These are phyloP conservation scores for Glycine soja DNA, from an alignment of 306 rosid species.

Conservation along the genomic window DNA sequence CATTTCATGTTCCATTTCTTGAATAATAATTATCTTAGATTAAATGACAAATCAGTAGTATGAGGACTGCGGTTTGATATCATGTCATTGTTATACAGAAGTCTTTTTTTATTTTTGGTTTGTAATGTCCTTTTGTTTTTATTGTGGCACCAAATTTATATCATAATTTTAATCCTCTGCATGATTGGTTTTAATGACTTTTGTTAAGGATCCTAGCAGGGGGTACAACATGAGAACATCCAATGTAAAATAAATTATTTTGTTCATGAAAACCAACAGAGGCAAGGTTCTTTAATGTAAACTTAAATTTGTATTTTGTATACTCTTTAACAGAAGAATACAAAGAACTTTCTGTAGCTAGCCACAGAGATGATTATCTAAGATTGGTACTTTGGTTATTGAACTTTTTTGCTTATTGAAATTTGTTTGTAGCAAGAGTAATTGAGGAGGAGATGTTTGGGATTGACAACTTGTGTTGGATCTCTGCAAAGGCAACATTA, in stretches of 20 bases:
- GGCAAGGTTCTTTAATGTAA: slow-evolving; percentile 27
- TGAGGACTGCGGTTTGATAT: background rate
- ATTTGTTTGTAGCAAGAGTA: slow-evolving; percentile 74
- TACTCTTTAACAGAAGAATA: slow-evolving; percentile 29
- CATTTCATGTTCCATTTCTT: slow-evolving; percentile 32
- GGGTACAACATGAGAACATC: slow-evolving; percentile 41
- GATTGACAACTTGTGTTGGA: slow-evolving; percentile 93
- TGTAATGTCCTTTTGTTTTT: too few species aligned
- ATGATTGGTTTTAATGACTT: slow-evolving; percentile 29
- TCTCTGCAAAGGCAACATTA: slow-evolving; percentile 84
- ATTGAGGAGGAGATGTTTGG: slow-evolving; percentile 99
- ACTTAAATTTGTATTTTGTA: slow-evolving; percentile 14
- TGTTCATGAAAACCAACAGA: slow-evolving; percentile 25
- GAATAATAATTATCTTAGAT: slow-evolving; percentile 16
- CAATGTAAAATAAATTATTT: slow-evolving; percentile 28
- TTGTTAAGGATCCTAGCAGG: slow-evolving; percentile 37
- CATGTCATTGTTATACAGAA: slow-evolving; percentile 9
- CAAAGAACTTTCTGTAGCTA: slow-evolving; percentile 29
- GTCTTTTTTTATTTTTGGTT: background rate
- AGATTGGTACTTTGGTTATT: slow-evolving; percentile 37
- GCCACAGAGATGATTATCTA: slow-evolving; percentile 24
- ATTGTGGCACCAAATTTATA: background rate
- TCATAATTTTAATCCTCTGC: slow-evolving; percentile 4
- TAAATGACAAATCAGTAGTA: slow-evolving; percentile 11
- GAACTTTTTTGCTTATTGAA: slow-evolving; percentile 28